These are phyloP conservation scores for Xylaria sp. DNA, from an alignment of 495 filamentous ascomycete species.

Conservation along the genomic window DNA sequence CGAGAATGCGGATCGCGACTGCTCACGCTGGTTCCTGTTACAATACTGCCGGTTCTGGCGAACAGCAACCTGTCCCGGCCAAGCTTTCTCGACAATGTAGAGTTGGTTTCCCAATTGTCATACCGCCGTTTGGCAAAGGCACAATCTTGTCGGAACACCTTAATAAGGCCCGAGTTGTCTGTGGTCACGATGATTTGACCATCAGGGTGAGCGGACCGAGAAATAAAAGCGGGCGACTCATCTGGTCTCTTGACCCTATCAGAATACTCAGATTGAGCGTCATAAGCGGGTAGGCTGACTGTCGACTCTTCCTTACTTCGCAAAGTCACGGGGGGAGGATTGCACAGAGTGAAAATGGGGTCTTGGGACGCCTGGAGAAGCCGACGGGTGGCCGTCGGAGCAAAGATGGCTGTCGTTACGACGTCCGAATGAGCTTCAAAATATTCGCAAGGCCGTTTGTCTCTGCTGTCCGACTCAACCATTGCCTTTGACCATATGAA, in stretches of 20 bases:
- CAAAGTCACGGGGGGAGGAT: slow-evolving; percentile 90
- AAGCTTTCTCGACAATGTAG: slow-evolving; percentile 78
- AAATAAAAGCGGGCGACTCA: slow-evolving; percentile 69
- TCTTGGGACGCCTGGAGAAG: slow-evolving; percentile 82
- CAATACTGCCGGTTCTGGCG: slow-evolving; percentile 69
- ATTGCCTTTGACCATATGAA: slow-evolving; percentile 84
- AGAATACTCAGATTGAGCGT: slow-evolving; percentile 46
- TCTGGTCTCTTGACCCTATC: slow-evolving; percentile 48
- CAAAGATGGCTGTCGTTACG: slow-evolving; percentile 85
- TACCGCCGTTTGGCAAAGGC: slow-evolving; percentile 66
- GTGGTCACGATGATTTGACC: slow-evolving; percentile 95
- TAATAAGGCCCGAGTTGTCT: slow-evolving; percentile 86
- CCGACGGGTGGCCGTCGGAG: slow-evolving; percentile 79
- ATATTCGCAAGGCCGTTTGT: slow-evolving; percentile 81
- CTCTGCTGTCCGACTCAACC: slow-evolving; percentile 69
- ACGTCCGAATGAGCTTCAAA: slow-evolving; percentile 90
- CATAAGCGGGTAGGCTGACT: slow-evolving; percentile 45
- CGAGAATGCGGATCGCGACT: slow-evolving; percentile 59
- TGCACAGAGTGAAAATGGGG: slow-evolving; percentile 94
- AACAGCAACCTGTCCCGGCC: slow-evolving; percentile 53
- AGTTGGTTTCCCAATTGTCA: slow-evolving; percentile 73
- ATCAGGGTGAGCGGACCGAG: slow-evolving; percentile 75
- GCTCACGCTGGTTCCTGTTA: slow-evolving; percentile 61
- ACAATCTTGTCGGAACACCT: slow-evolving; percentile 94
- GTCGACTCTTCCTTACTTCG: slow-evolving; percentile 71